Evolutionary conservation across 768 basidiomycete genomes (phyloP).

Genomic region (Ephemerocybe angulata): DNA sequence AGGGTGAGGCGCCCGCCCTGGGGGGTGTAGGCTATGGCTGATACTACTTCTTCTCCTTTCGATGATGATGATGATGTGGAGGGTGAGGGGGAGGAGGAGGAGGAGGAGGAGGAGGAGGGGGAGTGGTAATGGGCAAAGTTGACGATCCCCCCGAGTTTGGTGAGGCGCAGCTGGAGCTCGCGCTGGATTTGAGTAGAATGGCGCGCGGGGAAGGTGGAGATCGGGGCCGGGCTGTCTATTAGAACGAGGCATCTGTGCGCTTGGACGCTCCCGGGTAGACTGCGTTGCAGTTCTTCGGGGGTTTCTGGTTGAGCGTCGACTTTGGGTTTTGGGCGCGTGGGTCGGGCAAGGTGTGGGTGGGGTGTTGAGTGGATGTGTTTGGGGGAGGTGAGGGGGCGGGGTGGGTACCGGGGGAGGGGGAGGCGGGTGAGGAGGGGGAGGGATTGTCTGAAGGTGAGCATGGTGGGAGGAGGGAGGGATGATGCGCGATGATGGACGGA

Average conservation of each 20-base stretch:
- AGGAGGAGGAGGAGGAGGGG: neutral
- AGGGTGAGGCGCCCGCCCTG: constrained; percentile 47
- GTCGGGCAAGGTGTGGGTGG: too few relatives aligned
- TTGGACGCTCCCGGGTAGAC: constrained; percentile 48
- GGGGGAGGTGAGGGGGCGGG: too few relatives aligned
- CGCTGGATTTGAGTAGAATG: constrained; percentile 48
- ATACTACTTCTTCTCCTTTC: constrained; percentile 13
- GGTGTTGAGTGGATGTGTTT: too few relatives aligned
- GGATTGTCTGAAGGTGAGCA: too few relatives aligned
- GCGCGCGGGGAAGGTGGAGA: constrained; percentile 45
- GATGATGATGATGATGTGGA: neutral
- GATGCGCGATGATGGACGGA: too few relatives aligned
- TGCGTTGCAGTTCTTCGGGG: constrained; percentile 6
- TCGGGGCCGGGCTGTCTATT: constrained; percentile 48
- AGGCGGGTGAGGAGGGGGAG: too few relatives aligned
- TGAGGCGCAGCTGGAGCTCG: constrained; percentile 41
- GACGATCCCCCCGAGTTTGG: constrained; percentile 50
- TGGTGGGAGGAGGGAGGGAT: too few relatives aligned
- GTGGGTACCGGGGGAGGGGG: too few relatives aligned
- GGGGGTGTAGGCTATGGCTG: constrained; percentile 51
- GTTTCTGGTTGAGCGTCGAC: neutral
- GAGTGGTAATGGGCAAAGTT: constrained; percentile 56
- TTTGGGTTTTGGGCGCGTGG: too few relatives aligned
- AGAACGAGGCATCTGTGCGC: constrained; percentile 54
- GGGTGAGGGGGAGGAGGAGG: constrained; percentile 35